Evolutionary conservation across 2,329 filamentous ascomycete genomes (phyloP).

Genomic region (Neofusicoccum cordaticola): DNA sequence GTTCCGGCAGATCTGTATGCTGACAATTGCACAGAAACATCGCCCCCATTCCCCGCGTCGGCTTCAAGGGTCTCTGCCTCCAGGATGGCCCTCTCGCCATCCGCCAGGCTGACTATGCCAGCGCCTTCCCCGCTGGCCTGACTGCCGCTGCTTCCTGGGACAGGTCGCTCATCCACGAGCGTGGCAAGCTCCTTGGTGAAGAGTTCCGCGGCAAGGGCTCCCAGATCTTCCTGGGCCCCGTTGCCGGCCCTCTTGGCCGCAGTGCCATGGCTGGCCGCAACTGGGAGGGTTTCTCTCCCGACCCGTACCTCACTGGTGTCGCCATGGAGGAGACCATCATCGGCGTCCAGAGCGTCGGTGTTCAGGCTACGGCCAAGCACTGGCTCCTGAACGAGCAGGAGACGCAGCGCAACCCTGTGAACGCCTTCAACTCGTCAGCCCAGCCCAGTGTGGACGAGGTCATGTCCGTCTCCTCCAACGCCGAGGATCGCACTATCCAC

Average conservation of each 20-base stretch:
- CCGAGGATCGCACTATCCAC: conserved; percentile 72
- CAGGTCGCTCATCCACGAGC: conserved; percentile 30
- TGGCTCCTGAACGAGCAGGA: conserved; percentile 68
- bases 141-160: conserved; percentile 43
- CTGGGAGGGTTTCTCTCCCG: conserved; percentile 50
- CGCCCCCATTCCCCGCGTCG: conserved; percentile 35
- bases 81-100: conserved; percentile 39
- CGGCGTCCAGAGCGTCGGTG: conserved; percentile 45
- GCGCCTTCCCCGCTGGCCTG: conserved; percentile 38
- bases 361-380: conserved; percentile 45
- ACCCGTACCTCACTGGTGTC: conserved; percentile 48
- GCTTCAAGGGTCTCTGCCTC: conserved; percentile 41
- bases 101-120: conserved; percentile 24
- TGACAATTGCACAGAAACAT: conserved; percentile 25
- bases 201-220: conserved; percentile 35
- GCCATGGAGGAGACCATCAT: conserved; percentile 43
- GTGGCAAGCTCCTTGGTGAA: conserved; percentile 32
- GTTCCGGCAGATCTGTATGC: background rate
- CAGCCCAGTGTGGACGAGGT: conserved; percentile 29
- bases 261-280: conserved; percentile 45
- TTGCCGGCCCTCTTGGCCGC: conserved; percentile 44
- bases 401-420: conserved; percentile 50
- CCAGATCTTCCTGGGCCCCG: conserved; percentile 44
- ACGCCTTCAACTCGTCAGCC: conserved; percentile 45
- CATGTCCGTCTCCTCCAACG: conserved; percentile 50